phyloP scores from a whole-genome alignment of 257 asterid genomes.

The Dorcoceras hygrometricum region DNA sequence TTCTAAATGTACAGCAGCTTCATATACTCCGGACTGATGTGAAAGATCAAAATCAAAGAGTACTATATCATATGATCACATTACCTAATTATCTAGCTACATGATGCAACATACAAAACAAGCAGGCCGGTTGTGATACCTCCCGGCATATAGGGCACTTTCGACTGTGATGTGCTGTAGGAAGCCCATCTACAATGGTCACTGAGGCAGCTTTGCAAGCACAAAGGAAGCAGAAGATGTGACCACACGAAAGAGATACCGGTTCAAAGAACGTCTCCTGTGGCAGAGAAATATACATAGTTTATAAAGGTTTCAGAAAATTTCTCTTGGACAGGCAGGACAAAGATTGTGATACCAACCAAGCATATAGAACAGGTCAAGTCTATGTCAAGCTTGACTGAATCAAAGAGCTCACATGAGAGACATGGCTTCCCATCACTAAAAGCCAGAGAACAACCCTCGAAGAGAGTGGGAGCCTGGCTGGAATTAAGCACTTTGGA shows the following conservation, averaged over 20 bases:
- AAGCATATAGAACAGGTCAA: conserved; percentile 91
- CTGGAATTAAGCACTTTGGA: conserved; percentile 28
- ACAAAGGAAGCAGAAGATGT: conserved; percentile 83
- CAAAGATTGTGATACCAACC: conserved; percentile 48
- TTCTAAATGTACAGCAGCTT: conserved; percentile 72
- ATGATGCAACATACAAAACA: background rate
- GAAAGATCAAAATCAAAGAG: conserved; percentile 1
- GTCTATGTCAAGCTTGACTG: conserved; percentile 74
- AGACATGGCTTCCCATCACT: conserved; percentile 69
- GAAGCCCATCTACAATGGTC: conserved; percentile 73
- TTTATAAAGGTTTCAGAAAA: background rate
- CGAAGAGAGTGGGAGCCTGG: conserved; percentile 47
- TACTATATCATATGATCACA: background rate
- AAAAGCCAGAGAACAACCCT: conserved; percentile 54
- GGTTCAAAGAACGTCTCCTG: conserved; percentile 94
- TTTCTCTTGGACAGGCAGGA: background rate
- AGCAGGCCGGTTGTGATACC: conserved; percentile 32
- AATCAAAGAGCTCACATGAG: conserved; percentile 69
- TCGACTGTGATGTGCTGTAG: conserved; percentile 42
- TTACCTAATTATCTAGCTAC: background rate
- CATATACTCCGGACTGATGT: conserved; percentile 64
- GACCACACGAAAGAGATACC: conserved; percentile 80
- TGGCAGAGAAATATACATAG: conserved; percentile 7
- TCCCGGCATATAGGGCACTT: conserved; percentile 94
- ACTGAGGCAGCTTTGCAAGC: conserved; percentile 95